Percentiles rank a stretch among this genome's conserved stretches.
Evolutionary conservation across 2,329 filamentous ascomycete genomes (phyloP).

Genomic region (Corniculantispora saksenae): DNA sequence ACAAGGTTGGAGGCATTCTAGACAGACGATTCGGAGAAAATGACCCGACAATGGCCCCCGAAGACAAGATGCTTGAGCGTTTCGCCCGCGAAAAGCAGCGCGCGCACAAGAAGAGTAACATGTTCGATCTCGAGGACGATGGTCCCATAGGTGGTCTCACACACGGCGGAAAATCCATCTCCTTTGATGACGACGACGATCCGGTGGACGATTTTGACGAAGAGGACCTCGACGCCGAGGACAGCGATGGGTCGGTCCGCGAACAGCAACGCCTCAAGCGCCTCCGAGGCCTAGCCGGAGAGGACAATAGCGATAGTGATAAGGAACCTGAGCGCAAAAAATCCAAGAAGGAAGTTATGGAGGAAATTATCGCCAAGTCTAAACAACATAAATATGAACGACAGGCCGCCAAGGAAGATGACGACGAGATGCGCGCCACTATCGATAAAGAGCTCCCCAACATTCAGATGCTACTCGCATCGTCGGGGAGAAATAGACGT

Average conservation of each 20-base stretch:
- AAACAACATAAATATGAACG: constrained; percentile 94
- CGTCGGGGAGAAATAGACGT: constrained; percentile 41
- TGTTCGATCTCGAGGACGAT: constrained; percentile 91
- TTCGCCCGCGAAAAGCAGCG: constrained; percentile 87
- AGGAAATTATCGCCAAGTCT: constrained; percentile 95
- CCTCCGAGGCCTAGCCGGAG: constrained; percentile 49
- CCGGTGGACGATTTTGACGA: constrained; percentile 77
- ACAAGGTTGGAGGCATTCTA: constrained; percentile 89
- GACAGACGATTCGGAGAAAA: constrained; percentile 96
- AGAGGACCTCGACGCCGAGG: constrained; percentile 65
- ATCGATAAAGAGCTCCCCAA: constrained; percentile 81
- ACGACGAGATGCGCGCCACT: constrained; percentile 81
- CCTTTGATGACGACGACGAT: constrained; percentile 59
- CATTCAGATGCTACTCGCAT: constrained; percentile 70
- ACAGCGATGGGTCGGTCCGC: constrained; percentile 57
- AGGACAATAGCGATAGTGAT: constrained; percentile 50
- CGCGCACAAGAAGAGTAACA: constrained; percentile 71
- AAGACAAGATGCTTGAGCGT: constrained; percentile 87
- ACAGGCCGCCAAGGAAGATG: constrained; percentile 88
- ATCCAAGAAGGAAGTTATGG: constrained; percentile 94
- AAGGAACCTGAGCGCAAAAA: constrained; percentile 81
- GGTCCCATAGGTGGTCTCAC: constrained; percentile 67
- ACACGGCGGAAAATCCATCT: constrained; percentile 76
- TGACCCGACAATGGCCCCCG: constrained; percentile 88
- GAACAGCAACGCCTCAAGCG: constrained; percentile 59